These are phyloP conservation scores for Batkoa obscura DNA, from an alignment of 371 early-diverging fungal species.

Conservation along the genomic window DNA sequence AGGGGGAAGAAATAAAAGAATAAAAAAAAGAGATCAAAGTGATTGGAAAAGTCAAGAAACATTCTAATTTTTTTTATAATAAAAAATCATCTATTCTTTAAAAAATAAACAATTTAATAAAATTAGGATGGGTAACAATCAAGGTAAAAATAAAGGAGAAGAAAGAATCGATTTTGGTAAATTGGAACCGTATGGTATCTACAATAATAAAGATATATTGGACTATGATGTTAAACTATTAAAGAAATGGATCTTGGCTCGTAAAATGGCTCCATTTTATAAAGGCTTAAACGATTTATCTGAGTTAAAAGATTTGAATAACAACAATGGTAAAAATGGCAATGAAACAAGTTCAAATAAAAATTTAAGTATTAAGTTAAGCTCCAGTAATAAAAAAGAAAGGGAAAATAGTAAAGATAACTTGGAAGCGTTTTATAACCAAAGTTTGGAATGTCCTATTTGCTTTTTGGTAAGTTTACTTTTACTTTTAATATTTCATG, in stretches of 20 bases:
- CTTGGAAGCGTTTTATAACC: conserved; percentile 24
- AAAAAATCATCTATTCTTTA: no score
- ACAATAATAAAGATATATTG: conserved; percentile 36
- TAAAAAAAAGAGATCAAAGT: no score
- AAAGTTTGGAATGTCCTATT: conserved; percentile 78
- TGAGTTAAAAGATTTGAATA: conserved; percentile 20
- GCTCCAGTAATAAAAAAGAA: conserved; percentile 6
- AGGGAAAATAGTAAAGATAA: conserved; percentile 7
- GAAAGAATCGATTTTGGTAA: conserved; percentile 48
- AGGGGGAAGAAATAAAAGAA: no score
- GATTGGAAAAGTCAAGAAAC: no score
- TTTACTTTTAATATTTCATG: background rate
- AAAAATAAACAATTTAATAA: no score
- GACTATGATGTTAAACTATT: conserved; percentile 62
- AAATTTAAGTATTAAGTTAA: conserved; percentile 5
- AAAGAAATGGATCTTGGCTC: conserved; percentile 47
- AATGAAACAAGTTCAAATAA: conserved; percentile 8
- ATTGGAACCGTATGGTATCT: conserved; percentile 49
- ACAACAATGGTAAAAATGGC: background rate
- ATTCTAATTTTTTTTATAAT: no score
- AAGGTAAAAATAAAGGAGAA: conserved; percentile 23
- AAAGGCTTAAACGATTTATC: conserved; percentile 41
- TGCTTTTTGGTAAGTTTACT: conserved; percentile 58
- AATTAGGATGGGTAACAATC: conserved; percentile 23
- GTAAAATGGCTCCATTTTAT: conserved; percentile 76